Evolutionary conservation across 2,329 filamentous ascomycete genomes (phyloP).

Genomic region (Fusarium annulatum): DNA sequence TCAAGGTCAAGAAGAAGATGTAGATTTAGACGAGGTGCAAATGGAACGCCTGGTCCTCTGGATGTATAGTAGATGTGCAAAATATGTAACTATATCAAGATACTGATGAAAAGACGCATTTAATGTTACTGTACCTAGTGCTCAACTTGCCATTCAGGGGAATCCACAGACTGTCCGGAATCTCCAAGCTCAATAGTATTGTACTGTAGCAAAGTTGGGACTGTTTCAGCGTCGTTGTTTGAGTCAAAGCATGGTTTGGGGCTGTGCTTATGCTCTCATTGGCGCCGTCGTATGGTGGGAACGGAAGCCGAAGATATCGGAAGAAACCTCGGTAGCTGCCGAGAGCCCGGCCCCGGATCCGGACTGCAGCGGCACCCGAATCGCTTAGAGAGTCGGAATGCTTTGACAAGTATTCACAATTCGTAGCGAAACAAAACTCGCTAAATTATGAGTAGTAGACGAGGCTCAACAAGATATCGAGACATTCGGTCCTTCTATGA

Average conservation of each 20-base stretch:
- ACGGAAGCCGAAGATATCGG: conserved; percentile 19
- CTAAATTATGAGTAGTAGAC: not conserved
- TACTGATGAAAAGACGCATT: conserved; percentile 39
- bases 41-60: conserved; percentile 4
- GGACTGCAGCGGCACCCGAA: conserved; percentile 6
- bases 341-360: conserved; percentile 27
- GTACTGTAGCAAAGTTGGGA: not conserved
- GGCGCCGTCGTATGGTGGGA: conserved; percentile 6
- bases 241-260: not conserved
- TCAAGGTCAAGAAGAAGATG: conserved; percentile 52
- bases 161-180: not conserved
- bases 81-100: conserved; percentile 48
- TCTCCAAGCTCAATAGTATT: not conserved
- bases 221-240: not conserved
- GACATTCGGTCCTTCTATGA: not conserved
- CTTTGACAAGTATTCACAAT: not conserved
- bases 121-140: not conserved
- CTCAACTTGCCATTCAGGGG: not conserved
- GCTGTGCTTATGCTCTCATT: conserved; percentile 27
- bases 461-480: not conserved
- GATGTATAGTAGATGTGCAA: conserved; percentile 47
- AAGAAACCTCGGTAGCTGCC: conserved; percentile 22
- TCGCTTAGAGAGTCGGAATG: not conserved
- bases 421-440: not conserved
- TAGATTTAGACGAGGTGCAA: conserved; percentile 31